Base-by-base conservation (phyloP, 1,139 yeast genomes). In the Pichia sp. region DNA sequence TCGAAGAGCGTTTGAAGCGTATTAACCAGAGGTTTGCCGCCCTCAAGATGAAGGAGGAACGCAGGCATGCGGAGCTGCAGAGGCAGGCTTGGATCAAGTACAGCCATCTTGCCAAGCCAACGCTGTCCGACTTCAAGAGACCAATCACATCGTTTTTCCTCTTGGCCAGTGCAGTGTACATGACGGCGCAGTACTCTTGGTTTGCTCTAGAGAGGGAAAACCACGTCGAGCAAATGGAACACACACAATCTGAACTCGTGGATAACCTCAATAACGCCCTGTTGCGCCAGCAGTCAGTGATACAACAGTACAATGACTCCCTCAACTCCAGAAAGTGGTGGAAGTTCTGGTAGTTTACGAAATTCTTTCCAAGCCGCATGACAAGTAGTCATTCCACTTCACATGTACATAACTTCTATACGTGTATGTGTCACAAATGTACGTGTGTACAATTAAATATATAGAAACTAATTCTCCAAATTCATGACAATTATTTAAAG, bases 151-250 rank as follows among this genome's bases (percentile, higher is more conserved):
- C 66, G 1, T 61, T 63, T 41, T 59, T 67, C 26, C 51, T 67
- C 11, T 53, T 66, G 13, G 70, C 67, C 2, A 62, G 67, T 31
- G 61, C 64, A 3, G 57, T 62, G 5, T 67, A 66, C 52, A 53
- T 67, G 45, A 50, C 58, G 5, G 50, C 66, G 31, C 69, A 67
- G 40, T 67, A 64, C 48, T 38, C 55, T n/a, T 67, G 70, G 70
- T 59, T 59, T 54, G 54, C 57, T 40, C 51, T 67, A 16, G 67
- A 65, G 38, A 64, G 62, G 16, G 68, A 65, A 48, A 62, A 61
- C 23, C 61, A 62, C 47, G 44, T 67, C n/a, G 47, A 56, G 8
- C 47, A 47, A 0, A 57, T 59, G 59, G 67, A 65, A 51, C 34
- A 36, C 7, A 51, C 57, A 47, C 62, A 65, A 30, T 42, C 61